phyloP scores from a whole-genome alignment of 2,329 filamentous ascomycete genomes.

The Talaromyces sp. region DNA sequence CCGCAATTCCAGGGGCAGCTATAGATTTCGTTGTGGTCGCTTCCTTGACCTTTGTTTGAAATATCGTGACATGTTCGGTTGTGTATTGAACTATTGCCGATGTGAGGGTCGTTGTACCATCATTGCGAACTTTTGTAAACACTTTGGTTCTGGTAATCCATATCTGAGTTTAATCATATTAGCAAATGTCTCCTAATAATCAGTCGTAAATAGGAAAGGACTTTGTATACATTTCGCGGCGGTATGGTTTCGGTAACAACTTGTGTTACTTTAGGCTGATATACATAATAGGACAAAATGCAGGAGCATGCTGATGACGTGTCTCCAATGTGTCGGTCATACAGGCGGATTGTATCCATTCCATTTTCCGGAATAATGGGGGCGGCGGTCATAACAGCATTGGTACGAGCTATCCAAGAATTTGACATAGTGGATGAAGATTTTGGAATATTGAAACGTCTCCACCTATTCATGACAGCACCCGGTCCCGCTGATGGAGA shows the following conservation, averaged over 20 bases:
- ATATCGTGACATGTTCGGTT: neutral
- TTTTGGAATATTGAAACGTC: neutral
- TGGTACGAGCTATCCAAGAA: neutral
- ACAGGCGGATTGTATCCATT: neutral
- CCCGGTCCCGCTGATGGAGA: neutral
- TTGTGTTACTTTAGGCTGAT: neutral
- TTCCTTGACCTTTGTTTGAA: neutral
- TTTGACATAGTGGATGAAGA: neutral
- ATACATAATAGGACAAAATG: neutral
- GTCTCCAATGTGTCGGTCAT: neutral
- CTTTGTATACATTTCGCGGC: neutral
- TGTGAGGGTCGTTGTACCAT: neutral
- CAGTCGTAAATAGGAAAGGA: neutral
- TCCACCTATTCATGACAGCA: neutral
- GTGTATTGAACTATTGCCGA: neutral
- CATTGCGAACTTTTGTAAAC: neutral
- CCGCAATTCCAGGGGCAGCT: neutral
- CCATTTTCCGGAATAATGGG: neutral
- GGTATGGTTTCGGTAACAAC: neutral
- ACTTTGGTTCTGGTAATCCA: neutral
- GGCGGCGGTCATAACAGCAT: neutral
- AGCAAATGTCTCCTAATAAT: neutral
- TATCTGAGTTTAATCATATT: neutral
- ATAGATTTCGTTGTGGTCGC: neutral
- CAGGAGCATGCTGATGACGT: conserved; percentile 2